Evolutionary conservation across 2,329 filamentous ascomycete genomes (phyloP).

Genomic region (Fusarium sambucinum): DNA sequence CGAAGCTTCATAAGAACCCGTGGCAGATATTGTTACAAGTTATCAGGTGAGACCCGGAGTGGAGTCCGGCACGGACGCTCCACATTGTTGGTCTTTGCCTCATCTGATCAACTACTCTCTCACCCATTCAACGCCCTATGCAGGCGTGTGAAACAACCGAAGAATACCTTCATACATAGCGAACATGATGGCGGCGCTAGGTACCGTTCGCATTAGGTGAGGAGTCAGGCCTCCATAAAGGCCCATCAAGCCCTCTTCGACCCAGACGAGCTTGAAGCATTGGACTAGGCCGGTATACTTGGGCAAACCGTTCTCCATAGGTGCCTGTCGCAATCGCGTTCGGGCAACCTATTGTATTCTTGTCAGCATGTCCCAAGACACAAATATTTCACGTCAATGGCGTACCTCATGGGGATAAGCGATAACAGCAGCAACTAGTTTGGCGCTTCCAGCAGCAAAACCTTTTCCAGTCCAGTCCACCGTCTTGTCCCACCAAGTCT

Average conservation of each 20-base stretch:
- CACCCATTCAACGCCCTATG: slow-evolving; percentile 37
- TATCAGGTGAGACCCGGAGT: background rate
- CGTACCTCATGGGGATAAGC: slow-evolving; percentile 93
- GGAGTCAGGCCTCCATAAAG: slow-evolving; percentile 93
- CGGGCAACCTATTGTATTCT: slow-evolving; percentile 72
- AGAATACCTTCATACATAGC: slow-evolving; percentile 80
- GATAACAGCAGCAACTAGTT: slow-evolving; percentile 83
- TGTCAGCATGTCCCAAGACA: background rate
- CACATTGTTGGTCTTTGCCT: background rate
- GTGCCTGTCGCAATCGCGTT: slow-evolving; percentile 86
- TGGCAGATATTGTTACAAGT: slow-evolving; percentile 30
- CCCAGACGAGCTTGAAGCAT: slow-evolving; percentile 88
- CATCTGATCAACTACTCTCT: background rate
- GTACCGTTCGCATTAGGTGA: slow-evolving; percentile 90
- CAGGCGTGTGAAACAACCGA: slow-evolving; percentile 58
- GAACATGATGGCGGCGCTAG: slow-evolving; percentile 96
- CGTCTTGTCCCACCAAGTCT: slow-evolving; percentile 78
- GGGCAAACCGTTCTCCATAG: slow-evolving; percentile 74
- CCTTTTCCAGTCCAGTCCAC: slow-evolving; percentile 84
- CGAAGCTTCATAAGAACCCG: background rate
- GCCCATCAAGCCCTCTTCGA: slow-evolving; percentile 86
- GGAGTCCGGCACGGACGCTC: background rate
- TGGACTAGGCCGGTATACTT: slow-evolving; percentile 92
- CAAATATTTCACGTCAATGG: background rate
- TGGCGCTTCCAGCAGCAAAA: slow-evolving; percentile 83